Conservation (phyloP, 129 eudicot genomes). For the Gnaphalium uliginosum region DNA sequence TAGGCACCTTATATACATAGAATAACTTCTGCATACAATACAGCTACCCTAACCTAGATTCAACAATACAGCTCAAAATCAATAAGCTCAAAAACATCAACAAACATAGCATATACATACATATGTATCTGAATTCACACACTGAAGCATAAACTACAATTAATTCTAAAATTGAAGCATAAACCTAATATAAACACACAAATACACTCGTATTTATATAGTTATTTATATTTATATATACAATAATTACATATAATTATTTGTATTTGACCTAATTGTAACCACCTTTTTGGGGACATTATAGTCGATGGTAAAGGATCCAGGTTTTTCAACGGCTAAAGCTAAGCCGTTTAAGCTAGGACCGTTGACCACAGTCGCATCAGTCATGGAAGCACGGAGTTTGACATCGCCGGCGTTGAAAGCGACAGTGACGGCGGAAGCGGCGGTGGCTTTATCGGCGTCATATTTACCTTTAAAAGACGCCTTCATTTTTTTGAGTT, state of each 20-base stretch:
- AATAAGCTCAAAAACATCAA: background rate
- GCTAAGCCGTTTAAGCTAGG: constrained; percentile 79
- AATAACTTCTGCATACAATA: background rate
- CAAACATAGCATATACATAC: background rate
- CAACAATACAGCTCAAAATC: background rate
- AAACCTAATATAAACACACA: background rate
- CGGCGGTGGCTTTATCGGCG: constrained; percentile 69
- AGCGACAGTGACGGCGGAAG: constrained; percentile 66
- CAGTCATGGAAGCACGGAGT: constrained; percentile 88
- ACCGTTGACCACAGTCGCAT: constrained; percentile 72
- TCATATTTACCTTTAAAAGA: constrained; percentile 67
- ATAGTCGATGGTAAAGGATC: constrained; percentile 73
- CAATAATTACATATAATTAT: background rate
- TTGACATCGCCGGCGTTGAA: constrained; percentile 83
- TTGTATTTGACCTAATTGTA: background rate
- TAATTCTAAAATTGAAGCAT: background rate
- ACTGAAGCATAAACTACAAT: background rate
- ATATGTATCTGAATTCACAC: background rate
- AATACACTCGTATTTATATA: background rate
- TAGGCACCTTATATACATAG: background rate
- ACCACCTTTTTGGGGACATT: constrained; percentile 74
- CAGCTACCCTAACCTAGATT: constrained; percentile 6
- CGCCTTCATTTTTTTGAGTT: constrained; percentile 55
- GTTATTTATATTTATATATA: background rate
- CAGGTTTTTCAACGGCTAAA: constrained; percentile 77